phyloP scores from a whole-genome alignment of 768 basidiomycete species.

The Tylopilus sp. region DNA sequence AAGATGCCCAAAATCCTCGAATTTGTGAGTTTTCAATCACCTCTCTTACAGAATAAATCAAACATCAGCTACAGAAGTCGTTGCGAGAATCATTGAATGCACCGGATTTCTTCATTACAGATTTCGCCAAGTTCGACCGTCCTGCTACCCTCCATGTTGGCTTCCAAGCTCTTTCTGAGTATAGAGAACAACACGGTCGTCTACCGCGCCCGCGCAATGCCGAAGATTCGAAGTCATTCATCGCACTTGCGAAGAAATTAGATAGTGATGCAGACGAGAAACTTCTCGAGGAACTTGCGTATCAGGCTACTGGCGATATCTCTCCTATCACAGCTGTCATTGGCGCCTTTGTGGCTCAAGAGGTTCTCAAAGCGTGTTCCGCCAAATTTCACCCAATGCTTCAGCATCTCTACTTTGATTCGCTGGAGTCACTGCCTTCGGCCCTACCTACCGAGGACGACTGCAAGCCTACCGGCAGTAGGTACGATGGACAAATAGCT shows the following conservation, averaged over 20 bases:
- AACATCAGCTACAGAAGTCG: constrained; percentile 66
- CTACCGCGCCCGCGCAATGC: constrained; percentile 81
- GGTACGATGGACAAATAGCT: constrained; percentile 94
- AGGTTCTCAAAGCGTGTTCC: constrained; percentile 93
- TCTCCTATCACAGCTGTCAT: constrained; percentile 90
- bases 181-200: constrained; percentile 57
- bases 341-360: constrained; percentile 97
- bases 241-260: constrained; percentile 76
- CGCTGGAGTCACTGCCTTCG: constrained; percentile 87
- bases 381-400: constrained; percentile 98
- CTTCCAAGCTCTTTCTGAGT: constrained; percentile 90
- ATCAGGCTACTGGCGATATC: constrained; percentile 88
- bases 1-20: constrained; percentile 97
- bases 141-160: constrained; percentile 88
- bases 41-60: background rate
- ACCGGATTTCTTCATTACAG: constrained; percentile 91
- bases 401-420: constrained; percentile 96
- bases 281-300: constrained; percentile 78
- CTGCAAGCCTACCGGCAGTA: constrained; percentile 72
- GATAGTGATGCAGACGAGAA: constrained; percentile 78
- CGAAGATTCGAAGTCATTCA: constrained; percentile 71
- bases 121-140: constrained; percentile 96
- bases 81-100: constrained; percentile 76
- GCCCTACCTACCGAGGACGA: constrained; percentile 77
- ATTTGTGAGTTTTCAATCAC: constrained; percentile 61